phyloP scores from a whole-genome alignment of 129 eudicot genomes.

The Silybum marianum region DNA sequence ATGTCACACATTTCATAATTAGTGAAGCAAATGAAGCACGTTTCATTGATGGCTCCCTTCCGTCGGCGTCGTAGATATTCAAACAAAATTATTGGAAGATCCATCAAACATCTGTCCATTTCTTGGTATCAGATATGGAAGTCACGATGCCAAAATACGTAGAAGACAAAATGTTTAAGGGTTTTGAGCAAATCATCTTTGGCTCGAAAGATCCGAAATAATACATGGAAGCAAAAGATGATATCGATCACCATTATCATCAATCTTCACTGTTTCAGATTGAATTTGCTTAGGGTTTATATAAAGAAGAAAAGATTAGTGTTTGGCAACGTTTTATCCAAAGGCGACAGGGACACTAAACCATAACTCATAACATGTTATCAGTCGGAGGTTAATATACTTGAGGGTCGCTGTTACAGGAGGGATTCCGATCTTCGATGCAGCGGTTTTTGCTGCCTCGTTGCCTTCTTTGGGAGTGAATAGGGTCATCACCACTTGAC shows the following conservation, averaged over 20 bases:
- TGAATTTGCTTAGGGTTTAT: neutral
- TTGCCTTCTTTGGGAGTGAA: constrained; percentile 62
- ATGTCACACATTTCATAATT: neutral
- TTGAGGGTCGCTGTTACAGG: constrained; percentile 54
- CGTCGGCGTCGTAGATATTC: neutral
- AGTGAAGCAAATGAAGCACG: neutral
- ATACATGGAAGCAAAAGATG: neutral
- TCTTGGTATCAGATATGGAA: neutral
- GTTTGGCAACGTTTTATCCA: neutral
- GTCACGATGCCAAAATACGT: neutral
- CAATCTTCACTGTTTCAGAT: neutral
- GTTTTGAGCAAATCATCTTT: neutral
- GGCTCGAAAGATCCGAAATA: neutral
- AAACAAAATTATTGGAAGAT: neutral
- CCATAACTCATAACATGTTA: too few species aligned
- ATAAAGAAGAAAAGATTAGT: neutral
- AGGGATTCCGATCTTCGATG: constrained; percentile 62
- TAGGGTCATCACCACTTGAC: too few species aligned
- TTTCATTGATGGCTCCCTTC: neutral
- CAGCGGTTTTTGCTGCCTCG: constrained; percentile 74
- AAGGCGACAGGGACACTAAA: too few species aligned
- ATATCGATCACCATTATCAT: neutral
- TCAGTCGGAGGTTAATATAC: too few species aligned
- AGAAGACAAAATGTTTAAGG: neutral
- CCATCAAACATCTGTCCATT: neutral